Evolutionary conservation across 2,329 filamentous ascomycete genomes (phyloP), one percentile per base, ranked within the genome.

Genomic region (Fusarium haematococcum): DNA sequence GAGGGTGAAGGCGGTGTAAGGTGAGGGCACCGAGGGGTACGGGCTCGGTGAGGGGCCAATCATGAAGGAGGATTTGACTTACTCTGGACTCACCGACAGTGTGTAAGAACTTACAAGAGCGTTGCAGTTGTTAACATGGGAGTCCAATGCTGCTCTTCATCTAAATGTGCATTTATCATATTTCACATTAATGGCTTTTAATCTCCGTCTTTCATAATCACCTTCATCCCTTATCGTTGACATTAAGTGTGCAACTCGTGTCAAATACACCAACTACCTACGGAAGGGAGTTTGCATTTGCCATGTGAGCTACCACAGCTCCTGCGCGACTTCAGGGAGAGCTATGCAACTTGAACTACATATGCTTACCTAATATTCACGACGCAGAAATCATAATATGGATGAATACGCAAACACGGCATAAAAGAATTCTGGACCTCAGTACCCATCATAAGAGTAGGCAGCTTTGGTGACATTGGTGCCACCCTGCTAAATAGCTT

Each of bases 1-100:
- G 54, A 70, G 61, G 67, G 61, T 73, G 74, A 80, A 74, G 77
- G 81, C 81, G 81, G 81, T 82, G 81, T 79, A 73, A 73, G 70
- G 70, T 75, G 72, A 64, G 25, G 27, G 54, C 43, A 65, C 52
- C 43, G 71, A 67, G 71, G 50, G 50, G 50, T 20, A 54, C 23
- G 39, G 59, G 61, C 39, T 70, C 70, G 74, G 76, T 77, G 62
- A 75, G 60, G 20, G 20, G 32, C 75, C 68, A 78, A 78, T 75
- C 57, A 68, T 35, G 16, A 32, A 3, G 4, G 30, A 10, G 18
- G 0, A 30, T 4, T 32, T 56, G 23, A 13, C 33, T 20, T 13
- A 14, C 3, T 41, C 23, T 43, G 3, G 35, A 18, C 25, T 56
- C 48, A 52, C 48, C 48, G 48, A 52, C 23, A 18, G 6, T 14